Evolutionary conservation across 495 filamentous ascomycete genomes (phyloP), one percentile per base, ranked within the genome.

Genomic region (Penicillium subrubescens): DNA sequence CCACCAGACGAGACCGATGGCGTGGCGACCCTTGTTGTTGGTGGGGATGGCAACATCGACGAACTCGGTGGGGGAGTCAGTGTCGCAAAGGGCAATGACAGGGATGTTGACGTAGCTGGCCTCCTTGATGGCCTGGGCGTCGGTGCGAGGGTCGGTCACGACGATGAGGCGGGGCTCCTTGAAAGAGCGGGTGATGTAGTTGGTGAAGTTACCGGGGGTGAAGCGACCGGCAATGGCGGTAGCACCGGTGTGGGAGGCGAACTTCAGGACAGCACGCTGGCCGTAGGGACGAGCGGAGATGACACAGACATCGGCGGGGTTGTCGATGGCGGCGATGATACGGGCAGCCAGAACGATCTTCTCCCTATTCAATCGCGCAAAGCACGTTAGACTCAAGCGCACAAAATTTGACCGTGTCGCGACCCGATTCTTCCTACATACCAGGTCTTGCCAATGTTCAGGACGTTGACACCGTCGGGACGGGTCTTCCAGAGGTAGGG

Each of bases 171-270:
- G 96, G 76, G 95, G 95, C 85, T 99, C 95, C 90, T 97, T 98
- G 91, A 99, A 99, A 73, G 95, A 97, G 77, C 95, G 96, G 80
- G 95, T 99, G 89, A 97, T 99, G 91, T 99, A 99, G 86, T 99
- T 99, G 87, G 95, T 99, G 90, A 99, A 99, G 81, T 96, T 97
- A 87, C 95, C 95, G 75, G 95, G 95, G 76, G 95, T 99, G 89
- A 99, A 99, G 81, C 95, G 94, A 85, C 95, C 95, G 73, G 95
- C 96, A 78, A 99, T 99, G 78, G 95, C 92, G 75, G 92, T 92
- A 76, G 94, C 93, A 82, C 95, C 94, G 71, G 94, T 99, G 87
- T 99, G 93, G 65, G 91, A 83, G 73, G 94, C 94, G 85, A 97
- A 99, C 88, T 99, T 99, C 79, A 99, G 89, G 80, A 97, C 95